These are phyloP conservation scores for Persicaria maculosa DNA, from an alignment of 148 eudicot species.

Conservation along the genomic window DNA sequence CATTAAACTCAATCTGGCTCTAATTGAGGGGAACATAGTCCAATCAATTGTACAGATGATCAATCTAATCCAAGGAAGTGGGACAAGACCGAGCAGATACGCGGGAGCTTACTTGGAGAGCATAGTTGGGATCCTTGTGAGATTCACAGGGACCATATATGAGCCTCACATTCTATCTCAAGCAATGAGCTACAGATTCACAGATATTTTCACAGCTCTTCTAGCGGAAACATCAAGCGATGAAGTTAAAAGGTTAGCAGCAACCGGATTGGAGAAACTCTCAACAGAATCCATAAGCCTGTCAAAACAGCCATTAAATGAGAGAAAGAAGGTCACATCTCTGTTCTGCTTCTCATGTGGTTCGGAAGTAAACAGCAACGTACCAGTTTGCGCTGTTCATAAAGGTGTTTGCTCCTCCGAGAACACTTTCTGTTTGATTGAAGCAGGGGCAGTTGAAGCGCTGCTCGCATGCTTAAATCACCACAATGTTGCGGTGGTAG, in stretches of 20 bases:
- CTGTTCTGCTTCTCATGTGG: slow-evolving; percentile 18
- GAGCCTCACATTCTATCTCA: slow-evolving; percentile 45
- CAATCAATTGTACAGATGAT: slow-evolving; percentile 39
- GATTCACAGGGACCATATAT: slow-evolving; percentile 67
- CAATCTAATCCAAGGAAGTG: slow-evolving; percentile 37
- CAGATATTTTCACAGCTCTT: slow-evolving; percentile 46
- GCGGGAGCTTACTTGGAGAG: slow-evolving; percentile 55
- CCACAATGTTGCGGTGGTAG: slow-evolving; percentile 48
- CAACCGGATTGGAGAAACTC: slow-evolving; percentile 66
- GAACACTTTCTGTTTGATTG: slow-evolving; percentile 67
- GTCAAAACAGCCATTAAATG: slow-evolving; percentile 38
- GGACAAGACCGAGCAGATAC: slow-evolving; percentile 51
- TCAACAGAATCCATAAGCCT: slow-evolving; percentile 48
- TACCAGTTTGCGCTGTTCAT: slow-evolving; percentile 46
- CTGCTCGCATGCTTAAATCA: slow-evolving; percentile 54
- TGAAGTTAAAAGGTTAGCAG: slow-evolving; percentile 61
- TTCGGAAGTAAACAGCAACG: slow-evolving; percentile 25
- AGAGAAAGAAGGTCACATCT: slow-evolving; percentile 27
- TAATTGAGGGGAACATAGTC: slow-evolving; percentile 37
- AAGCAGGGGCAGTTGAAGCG: slow-evolving; percentile 56
- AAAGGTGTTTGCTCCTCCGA: slow-evolving; percentile 61
- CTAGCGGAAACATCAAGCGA: slow-evolving; percentile 49
- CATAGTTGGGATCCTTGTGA: slow-evolving; percentile 68
- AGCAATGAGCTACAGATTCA: slow-evolving; percentile 44
- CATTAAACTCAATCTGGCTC: slow-evolving; percentile 51